Conservation (phyloP, 2,329 filamentous ascomycete genomes). For the Teratosphaeriaceae sp. region DNA sequence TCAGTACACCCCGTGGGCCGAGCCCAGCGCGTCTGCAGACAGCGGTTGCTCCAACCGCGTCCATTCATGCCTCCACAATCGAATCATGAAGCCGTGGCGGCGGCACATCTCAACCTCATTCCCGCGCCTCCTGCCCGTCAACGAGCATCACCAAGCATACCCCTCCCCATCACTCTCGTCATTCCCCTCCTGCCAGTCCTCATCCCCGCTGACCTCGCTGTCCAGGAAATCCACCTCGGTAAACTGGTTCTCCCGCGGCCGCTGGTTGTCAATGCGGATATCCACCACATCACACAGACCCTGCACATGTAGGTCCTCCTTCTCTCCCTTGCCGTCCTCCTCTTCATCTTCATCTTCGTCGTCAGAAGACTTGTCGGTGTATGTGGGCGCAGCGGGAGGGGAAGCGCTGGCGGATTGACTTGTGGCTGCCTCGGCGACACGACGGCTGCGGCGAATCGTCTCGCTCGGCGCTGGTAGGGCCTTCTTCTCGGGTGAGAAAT, state of each 20-base stretch:
- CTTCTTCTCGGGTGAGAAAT: slow-evolving; percentile 12
- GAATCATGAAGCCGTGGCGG: no score
- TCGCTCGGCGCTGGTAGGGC: neutral
- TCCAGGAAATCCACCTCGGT: slow-evolving; percentile 68
- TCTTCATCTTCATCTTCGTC: slow-evolving; percentile 26
- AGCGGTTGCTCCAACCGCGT: no score
- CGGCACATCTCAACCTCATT: no score
- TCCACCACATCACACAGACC: slow-evolving; percentile 65
- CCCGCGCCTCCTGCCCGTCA: neutral
- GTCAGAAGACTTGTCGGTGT: slow-evolving; percentile 11
- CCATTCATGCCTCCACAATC: no score
- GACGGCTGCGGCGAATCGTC: slow-evolving; percentile 23
- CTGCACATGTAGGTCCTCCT: slow-evolving; percentile 45
- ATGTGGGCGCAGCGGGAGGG: slow-evolving; percentile 12
- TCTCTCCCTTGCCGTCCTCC: slow-evolving; percentile 28
- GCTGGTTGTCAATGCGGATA: slow-evolving; percentile 68
- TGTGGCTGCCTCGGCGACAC: slow-evolving; percentile 20
- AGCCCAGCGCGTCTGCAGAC: no score
- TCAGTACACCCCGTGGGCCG: no score
- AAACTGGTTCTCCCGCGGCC: slow-evolving; percentile 61
- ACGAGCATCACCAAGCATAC: slow-evolving; percentile 31
- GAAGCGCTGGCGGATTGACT: slow-evolving; percentile 14
- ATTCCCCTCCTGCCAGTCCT: slow-evolving; percentile 52
- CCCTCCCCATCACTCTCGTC: slow-evolving; percentile 40
- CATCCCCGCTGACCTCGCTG: slow-evolving; percentile 51